A percentile compares a stretch with the other conserved stretches of the same genome.
These are phyloP conservation scores for Microbotryum silenes-acaulis DNA, from an alignment of 1,284 basidiomycete species.

Conservation along the genomic window DNA sequence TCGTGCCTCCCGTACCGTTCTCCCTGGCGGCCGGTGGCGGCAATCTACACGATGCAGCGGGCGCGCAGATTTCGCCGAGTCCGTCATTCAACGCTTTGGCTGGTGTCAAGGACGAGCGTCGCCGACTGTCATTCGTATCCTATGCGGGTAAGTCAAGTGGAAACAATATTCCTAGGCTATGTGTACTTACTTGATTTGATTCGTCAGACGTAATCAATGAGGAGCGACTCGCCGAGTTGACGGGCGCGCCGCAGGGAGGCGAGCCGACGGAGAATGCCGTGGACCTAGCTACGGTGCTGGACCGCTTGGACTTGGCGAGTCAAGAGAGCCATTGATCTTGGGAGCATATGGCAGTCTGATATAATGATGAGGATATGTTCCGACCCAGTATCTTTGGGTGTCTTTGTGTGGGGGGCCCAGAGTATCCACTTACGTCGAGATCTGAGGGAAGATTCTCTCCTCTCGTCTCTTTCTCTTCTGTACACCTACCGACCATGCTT, in stretches of 20 bases:
- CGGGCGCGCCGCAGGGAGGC: slow-evolving; percentile 15
- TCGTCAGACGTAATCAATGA: slow-evolving; percentile 29
- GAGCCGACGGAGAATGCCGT: slow-evolving; percentile 2
- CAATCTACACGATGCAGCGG: not conserved
- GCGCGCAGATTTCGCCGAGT: not conserved
- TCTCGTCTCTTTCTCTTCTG: no score
- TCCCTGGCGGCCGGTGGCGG: not conserved
- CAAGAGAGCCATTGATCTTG: no score
- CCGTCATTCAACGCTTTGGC: not conserved
- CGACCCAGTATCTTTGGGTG: no score
- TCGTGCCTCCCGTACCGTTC: slow-evolving; percentile 6
- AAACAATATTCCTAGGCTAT: not conserved
- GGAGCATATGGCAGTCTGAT: no score
- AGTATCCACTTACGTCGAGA: no score
- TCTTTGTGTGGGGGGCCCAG: no score
- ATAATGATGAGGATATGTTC: no score
- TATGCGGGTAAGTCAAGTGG: slow-evolving; percentile 12
- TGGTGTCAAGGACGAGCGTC: slow-evolving; percentile 1
- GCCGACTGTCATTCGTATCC: slow-evolving; percentile 23
- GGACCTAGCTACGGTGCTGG: slow-evolving; percentile 3
- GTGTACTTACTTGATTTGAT: not conserved
- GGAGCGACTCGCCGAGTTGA: slow-evolving; percentile 27
- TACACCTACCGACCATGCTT: no score
- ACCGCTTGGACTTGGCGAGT: not conserved
- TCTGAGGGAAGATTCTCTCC: no score